These are phyloP conservation scores for Pyrus bretschneideri DNA, from an alignment of 306 rosid genomes.

Conservation along the genomic window DNA sequence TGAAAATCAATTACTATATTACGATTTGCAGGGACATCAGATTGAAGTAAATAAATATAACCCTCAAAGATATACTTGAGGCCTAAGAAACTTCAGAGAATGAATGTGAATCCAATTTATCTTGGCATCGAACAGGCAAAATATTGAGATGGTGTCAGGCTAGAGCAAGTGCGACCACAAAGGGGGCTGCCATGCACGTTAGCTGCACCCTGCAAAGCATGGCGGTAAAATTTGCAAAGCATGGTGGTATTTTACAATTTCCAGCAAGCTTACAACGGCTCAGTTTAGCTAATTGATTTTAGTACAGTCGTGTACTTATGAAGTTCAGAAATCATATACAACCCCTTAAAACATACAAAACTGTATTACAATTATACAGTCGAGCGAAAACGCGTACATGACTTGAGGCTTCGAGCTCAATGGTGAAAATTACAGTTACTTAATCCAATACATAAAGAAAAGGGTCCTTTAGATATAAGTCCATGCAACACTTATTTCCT, in stretches of 20 bases:
- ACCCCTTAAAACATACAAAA: conserved; percentile 6
- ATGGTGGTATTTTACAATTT: conserved; percentile 13
- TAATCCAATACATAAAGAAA: conserved; percentile 1
- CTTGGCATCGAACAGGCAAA: not conserved
- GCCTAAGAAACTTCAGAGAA: not conserved
- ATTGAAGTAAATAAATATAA: not conserved
- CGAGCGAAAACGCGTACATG: conserved; percentile 1
- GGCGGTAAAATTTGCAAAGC: conserved; percentile 14
- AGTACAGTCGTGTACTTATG: conserved; percentile 10
- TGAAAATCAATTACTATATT: not conserved
- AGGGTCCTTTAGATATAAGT: too few species aligned
- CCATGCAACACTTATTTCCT: too few species aligned
- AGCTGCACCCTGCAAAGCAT: conserved; percentile 28
- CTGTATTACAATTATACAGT: not conserved
- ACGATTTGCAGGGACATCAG: not conserved
- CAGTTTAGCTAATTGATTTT: not conserved
- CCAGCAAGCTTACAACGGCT: conserved; percentile 13
- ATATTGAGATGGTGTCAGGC: conserved; percentile 9
- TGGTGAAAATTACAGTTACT: not conserved
- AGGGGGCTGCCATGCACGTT: conserved; percentile 27
- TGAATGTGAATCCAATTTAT: not conserved
- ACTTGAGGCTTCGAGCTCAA: conserved; percentile 7
- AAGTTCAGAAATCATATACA: not conserved
- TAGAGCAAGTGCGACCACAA: conserved; percentile 31
- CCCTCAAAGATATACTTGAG: not conserved